A percentile compares a stretch with the other conserved stretches of the same genome.
Evolutionary conservation across 2,329 filamentous ascomycete species (phyloP).

Genomic region (Trichoderma atroviride): DNA sequence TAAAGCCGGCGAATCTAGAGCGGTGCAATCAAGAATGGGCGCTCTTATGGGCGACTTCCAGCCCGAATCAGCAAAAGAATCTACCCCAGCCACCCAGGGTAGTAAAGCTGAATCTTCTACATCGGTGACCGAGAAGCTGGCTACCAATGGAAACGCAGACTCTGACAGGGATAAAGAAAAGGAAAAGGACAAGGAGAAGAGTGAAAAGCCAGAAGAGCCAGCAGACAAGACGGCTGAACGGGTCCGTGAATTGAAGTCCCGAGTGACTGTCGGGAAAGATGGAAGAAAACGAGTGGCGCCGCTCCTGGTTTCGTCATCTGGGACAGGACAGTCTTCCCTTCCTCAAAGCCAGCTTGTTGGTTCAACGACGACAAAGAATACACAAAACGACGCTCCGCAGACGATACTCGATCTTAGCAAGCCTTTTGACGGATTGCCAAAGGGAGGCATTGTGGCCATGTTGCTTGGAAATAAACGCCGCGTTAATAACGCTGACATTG

Average conservation of each 20-base stretch:
- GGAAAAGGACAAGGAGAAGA: slow-evolving; percentile 8
- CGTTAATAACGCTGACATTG: slow-evolving; percentile 69
- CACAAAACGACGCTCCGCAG: slow-evolving; percentile 73
- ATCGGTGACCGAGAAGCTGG: slow-evolving; percentile 36
- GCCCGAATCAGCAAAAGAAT: slow-evolving; percentile 57
- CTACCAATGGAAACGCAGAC: slow-evolving; percentile 45
- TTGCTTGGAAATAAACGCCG: slow-evolving; percentile 93
- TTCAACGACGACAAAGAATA: slow-evolving; percentile 64
- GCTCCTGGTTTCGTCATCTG: slow-evolving; percentile 86
- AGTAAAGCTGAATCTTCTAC: slow-evolving; percentile 29
- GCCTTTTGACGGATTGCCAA: slow-evolving; percentile 89
- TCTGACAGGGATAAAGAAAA: slow-evolving; percentile 37
- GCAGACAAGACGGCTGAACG: slow-evolving; percentile 58
- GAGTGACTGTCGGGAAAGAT: slow-evolving; percentile 93
- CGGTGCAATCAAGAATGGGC: slow-evolving; percentile 93
- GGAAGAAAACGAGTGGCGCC: slow-evolving; percentile 96
- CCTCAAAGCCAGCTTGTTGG: slow-evolving; percentile 88
- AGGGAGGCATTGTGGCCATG: slow-evolving; percentile 82
- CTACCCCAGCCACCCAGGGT: slow-evolving; percentile 51
- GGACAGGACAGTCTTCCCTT: slow-evolving; percentile 81
- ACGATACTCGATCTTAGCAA: slow-evolving; percentile 88
- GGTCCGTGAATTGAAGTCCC: slow-evolving; percentile 72
- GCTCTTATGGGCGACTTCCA: slow-evolving; percentile 91
- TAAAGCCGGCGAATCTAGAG: slow-evolving; percentile 86
- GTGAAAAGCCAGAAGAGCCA: slow-evolving; percentile 47